Conservation (phyloP, 495 filamentous ascomycete species). For the Hypoxylon subgilvum region DNA sequence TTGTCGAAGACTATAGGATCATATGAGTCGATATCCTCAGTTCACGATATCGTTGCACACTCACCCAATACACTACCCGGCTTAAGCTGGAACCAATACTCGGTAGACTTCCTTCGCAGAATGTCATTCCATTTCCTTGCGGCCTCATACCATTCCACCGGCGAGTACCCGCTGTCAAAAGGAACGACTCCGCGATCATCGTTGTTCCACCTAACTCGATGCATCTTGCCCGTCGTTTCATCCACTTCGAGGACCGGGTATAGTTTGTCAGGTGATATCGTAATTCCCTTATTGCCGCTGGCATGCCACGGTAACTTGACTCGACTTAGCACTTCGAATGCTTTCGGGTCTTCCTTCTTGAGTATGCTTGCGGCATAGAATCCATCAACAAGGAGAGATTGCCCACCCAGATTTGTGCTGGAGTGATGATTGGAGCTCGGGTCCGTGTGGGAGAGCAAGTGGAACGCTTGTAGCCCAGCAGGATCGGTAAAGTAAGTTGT, state of each 20-base stretch:
- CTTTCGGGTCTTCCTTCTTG: constrained; percentile 48
- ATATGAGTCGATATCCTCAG: constrained; percentile 15
- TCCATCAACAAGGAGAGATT: constrained; percentile 81
- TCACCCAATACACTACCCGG: constrained; percentile 80
- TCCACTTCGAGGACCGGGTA: constrained; percentile 71
- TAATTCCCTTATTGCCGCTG: constrained; percentile 81
- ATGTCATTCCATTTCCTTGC: constrained; percentile 70
- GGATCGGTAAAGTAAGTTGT: constrained; percentile 94
- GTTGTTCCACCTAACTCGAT: constrained; percentile 89
- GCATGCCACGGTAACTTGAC: constrained; percentile 73
- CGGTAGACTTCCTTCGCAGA: constrained; percentile 55
- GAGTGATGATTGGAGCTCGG: constrained; percentile 19
- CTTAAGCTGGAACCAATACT: constrained; percentile 77
- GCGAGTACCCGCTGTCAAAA: constrained; percentile 31
- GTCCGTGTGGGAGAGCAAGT: constrained; percentile 76
- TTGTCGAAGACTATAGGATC: constrained; percentile 80
- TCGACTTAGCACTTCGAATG: constrained; percentile 59
- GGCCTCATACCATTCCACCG: constrained; percentile 75
- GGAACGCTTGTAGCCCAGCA: constrained; percentile 86
- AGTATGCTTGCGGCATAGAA: constrained; percentile 71
- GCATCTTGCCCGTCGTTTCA: constrained; percentile 53
- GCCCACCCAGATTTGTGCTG: constrained; percentile 58
- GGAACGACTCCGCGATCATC: constrained; percentile 76
- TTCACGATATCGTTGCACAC: constrained; percentile 28
- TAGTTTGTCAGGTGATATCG: constrained; percentile 68